Conservation (phyloP, 2,329 filamentous ascomycete species). For the Lachnellula hyalina region DNA sequence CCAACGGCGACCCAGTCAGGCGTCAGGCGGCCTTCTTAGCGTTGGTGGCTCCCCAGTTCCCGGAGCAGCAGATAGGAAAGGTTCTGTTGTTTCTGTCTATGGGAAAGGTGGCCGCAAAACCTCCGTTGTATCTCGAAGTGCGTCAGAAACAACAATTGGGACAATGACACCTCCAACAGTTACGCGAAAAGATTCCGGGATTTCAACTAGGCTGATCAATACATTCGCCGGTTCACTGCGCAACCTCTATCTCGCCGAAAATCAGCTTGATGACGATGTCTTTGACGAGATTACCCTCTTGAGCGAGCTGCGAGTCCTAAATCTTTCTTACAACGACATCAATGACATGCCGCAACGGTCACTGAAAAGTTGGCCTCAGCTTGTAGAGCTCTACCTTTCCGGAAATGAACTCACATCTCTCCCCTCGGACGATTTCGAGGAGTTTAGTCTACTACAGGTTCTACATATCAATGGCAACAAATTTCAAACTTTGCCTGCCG, state of each 20-base stretch:
- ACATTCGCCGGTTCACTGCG: constrained; percentile 86
- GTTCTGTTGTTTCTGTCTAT: constrained; percentile 76
- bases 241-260: constrained; percentile 86
- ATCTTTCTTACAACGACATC: constrained; percentile 90
- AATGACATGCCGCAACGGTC: constrained; percentile 87
- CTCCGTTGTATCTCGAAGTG: constrained; percentile 68
- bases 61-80: constrained; percentile 62
- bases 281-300: constrained; percentile 86
- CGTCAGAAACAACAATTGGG: constrained; percentile 41
- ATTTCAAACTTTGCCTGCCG: constrained; percentile 92
- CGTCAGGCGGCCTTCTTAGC: constrained; percentile 69
- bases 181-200: constrained; percentile 79
- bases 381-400: constrained; percentile 89
- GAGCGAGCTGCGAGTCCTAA: constrained; percentile 79
- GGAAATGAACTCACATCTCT: constrained; percentile 90
- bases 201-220: constrained; percentile 71
- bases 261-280: constrained; percentile 87
- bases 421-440: constrained; percentile 89
- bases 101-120: constrained; percentile 78
- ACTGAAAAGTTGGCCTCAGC: constrained; percentile 81
- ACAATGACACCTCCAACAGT: constrained; percentile 43
- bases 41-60: constrained; percentile 67
- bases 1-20: constrained; percentile 74
- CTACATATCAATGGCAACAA: constrained; percentile 97
- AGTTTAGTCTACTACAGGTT: constrained; percentile 79